phyloP scores from a whole-genome alignment of 495 filamentous ascomycete species.

The Aspergillus homomorphus region DNA sequence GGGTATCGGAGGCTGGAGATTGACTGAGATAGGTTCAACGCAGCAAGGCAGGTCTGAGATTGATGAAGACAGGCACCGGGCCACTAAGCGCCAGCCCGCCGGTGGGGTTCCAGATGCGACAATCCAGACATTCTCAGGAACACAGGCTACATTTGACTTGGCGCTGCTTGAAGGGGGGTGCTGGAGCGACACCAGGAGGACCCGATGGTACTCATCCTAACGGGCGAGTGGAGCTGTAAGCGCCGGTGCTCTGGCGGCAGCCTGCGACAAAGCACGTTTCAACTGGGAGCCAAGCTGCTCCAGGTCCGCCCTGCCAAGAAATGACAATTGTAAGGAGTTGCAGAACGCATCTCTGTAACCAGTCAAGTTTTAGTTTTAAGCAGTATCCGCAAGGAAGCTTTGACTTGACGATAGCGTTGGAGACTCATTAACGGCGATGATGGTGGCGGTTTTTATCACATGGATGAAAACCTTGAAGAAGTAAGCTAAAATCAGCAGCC shows the following conservation, averaged over 20 bases:
- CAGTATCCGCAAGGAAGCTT: background rate
- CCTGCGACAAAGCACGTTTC: slow-evolving; percentile 38
- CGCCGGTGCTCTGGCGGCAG: slow-evolving; percentile 25
- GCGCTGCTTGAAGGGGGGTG: slow-evolving; percentile 4
- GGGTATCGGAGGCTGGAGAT: slow-evolving; percentile 30
- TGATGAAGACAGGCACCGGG: slow-evolving; percentile 31
- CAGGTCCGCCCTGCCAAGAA: slow-evolving; percentile 23
- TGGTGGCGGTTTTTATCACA: background rate
- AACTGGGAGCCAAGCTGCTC: slow-evolving; percentile 14
- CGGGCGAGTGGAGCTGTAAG: slow-evolving; percentile 10
- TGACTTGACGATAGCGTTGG: no score
- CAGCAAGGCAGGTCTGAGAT: slow-evolving; percentile 29
- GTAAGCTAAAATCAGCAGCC: background rate
- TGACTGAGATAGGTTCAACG: slow-evolving; percentile 21
- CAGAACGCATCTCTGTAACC: background rate
- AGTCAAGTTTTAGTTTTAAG: background rate
- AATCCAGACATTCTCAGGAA: slow-evolving; percentile 15
- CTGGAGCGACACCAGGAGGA: slow-evolving; percentile 8
- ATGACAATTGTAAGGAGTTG: slow-evolving; percentile 2
- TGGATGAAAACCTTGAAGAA: background rate
- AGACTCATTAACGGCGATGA: background rate
- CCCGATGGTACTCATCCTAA: slow-evolving; percentile 3
- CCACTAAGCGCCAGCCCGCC: slow-evolving; percentile 14
- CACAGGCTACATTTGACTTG: slow-evolving; percentile 19
- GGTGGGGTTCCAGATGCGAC: slow-evolving; percentile 2